Evolutionary conservation across 2,329 filamentous ascomycete genomes (phyloP), one percentile per base, ranked within the genome.

Genomic region (Phoma sp.): DNA sequence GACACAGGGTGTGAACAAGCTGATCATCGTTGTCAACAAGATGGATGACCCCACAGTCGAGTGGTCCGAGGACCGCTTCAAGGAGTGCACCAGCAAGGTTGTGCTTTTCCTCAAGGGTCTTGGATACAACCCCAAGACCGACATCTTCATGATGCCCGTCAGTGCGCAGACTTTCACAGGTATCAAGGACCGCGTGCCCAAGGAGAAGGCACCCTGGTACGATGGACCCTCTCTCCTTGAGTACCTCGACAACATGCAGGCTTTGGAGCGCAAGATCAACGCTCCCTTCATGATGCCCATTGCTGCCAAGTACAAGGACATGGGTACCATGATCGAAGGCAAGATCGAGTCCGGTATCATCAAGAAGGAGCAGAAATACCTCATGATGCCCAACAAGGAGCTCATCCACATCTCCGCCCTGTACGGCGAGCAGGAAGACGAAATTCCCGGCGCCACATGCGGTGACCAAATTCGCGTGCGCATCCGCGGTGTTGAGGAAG

Each of bases 251-350:
- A 82, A 85, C 72, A 97, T 98, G 91, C 87, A 89, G 69, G 87
- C 93, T 10, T 84, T 97, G 35, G 93, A 99, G 76, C 91, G 95
- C 67, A 99, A 98, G 82, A 79, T 97, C 67, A 96, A 96, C 67
- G 95, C 95, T 2, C 93, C 95, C 8, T 98, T 99, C 83, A 98
- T 99, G 95, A 97, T 99, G 93, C 90, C 95, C 7, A 84, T 99
- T 61, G 90, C 90, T 60, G 91, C 91, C 77, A 99, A 99, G 79
- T 99, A 98, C 81, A 86, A 90, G 67, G 96, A 99, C 74, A 89
- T 99, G 83, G 95, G 95, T 68, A 99, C 95, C 58, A 92, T 99
- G 85, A 86, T 97, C 37, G 96, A 99, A 79, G 95, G 95, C 64
- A 96, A 97, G 83, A 90, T 99, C 62, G 95, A 99, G 77, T 90